Evolutionary conservation across 768 basidiomycete species (phyloP).

Genomic region (Ramaria sp.): DNA sequence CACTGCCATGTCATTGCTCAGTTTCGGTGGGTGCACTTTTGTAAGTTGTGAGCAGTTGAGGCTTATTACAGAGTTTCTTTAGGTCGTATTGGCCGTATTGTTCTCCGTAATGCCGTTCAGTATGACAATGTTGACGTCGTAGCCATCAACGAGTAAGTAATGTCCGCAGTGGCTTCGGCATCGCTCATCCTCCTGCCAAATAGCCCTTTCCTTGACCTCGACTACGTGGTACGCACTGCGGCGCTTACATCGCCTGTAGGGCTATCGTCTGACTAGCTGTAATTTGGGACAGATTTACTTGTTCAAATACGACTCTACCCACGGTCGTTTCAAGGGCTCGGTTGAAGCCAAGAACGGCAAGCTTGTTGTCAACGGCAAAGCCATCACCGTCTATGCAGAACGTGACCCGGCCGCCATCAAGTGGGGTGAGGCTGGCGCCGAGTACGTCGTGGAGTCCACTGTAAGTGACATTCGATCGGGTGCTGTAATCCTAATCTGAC

Average conservation of each 20-base stretch:
- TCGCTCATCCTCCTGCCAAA: not conserved
- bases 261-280: too few species aligned
- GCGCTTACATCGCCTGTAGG: not conserved
- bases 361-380: slow-evolving; percentile 73
- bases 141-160: slow-evolving; percentile 84
- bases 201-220: slow-evolving; percentile 94
- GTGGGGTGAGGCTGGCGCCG: slow-evolving; percentile 74
- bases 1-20: slow-evolving; percentile 17
- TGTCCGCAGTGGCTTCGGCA: not conserved
- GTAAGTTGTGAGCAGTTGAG: not conserved
- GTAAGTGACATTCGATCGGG: slow-evolving; percentile 28
- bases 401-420: slow-evolving; percentile 77
- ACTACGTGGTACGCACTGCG: slow-evolving; percentile 74
- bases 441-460: slow-evolving; percentile 95
- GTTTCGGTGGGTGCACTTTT: slow-evolving; percentile 55
- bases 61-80: slow-evolving; percentile 6
- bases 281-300: slow-evolving; percentile 69
- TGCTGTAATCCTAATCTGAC: not conserved
- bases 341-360: slow-evolving; percentile 73
- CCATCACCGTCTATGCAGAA: slow-evolving; percentile 73
- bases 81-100: slow-evolving; percentile 99
- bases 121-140: slow-evolving; percentile 71
- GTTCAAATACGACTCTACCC: slow-evolving; percentile 96
- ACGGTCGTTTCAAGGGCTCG: slow-evolving; percentile 80
- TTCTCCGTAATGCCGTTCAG: slow-evolving; percentile 86